Percentiles rank a stretch among this genome's conserved stretches.
Evolutionary conservation across 2,329 filamentous ascomycete genomes (phyloP).

Genomic region (Xylaria sp.): DNA sequence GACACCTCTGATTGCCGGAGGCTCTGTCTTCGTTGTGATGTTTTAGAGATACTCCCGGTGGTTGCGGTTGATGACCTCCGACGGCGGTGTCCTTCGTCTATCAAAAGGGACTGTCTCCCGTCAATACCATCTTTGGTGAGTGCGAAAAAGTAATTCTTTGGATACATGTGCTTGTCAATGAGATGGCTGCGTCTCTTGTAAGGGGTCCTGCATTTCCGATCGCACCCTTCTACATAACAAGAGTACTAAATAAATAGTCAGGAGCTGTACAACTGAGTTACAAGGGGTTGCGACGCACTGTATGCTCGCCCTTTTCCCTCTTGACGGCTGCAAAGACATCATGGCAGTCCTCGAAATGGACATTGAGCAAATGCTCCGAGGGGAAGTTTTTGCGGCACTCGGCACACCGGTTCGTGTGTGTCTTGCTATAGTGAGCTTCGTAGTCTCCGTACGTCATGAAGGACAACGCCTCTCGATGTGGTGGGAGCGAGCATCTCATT

Average conservation of each 20-base stretch:
- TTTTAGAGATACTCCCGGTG: conserved; percentile 42
- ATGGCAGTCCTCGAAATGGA: conserved; percentile 93
- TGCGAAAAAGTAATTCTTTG: conserved; percentile 86
- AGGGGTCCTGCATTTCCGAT: conserved; percentile 82
- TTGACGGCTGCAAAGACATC: conserved; percentile 79
- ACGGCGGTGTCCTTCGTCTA: conserved; percentile 62
- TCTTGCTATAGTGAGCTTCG: conserved; percentile 84
- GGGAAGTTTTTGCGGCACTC: conserved; percentile 91
- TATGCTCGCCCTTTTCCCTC: conserved; percentile 85
- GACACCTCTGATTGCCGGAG: conserved; percentile 41
- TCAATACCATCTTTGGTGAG: conserved; percentile 92
- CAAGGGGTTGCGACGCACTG: conserved; percentile 58
- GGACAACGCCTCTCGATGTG: conserved; percentile 74
- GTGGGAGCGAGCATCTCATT: conserved; percentile 85
- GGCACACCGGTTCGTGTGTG: conserved; percentile 84
- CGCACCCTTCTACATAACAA: conserved; percentile 91
- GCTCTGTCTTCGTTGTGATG: conserved; percentile 44
- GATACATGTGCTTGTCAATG: conserved; percentile 94
- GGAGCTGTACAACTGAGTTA: conserved; percentile 11
- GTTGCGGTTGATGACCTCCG: conserved; percentile 58
- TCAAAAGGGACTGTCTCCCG: conserved; percentile 79
- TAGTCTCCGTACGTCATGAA: conserved; percentile 84
- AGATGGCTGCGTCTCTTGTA: conserved; percentile 88
- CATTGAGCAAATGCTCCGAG: conserved; percentile 77
- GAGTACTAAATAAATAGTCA: conserved; percentile 66